These are phyloP conservation scores for Termitomyces sp. DNA, from an alignment of 768 basidiomycete genomes.

Conservation along the genomic window DNA sequence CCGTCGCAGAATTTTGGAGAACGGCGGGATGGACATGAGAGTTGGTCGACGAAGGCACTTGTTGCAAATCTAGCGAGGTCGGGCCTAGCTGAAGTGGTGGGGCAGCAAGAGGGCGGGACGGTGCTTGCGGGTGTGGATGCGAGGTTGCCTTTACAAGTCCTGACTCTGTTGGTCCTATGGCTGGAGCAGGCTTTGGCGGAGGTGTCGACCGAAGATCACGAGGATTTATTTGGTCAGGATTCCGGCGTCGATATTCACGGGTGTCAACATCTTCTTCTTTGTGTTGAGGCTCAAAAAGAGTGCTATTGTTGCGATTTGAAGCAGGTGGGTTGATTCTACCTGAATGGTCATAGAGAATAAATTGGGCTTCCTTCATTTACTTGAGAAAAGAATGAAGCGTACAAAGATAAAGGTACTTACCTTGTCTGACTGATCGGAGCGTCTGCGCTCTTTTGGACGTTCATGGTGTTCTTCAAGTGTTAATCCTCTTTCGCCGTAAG, in stretches of 20 bases:
- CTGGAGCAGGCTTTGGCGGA: not conserved
- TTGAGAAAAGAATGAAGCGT: not conserved
- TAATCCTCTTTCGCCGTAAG: not conserved
- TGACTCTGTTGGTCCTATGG: not conserved
- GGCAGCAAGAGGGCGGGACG: not conserved
- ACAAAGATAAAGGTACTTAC: not conserved
- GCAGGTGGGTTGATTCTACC: not conserved
- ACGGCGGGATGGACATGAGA: constrained; percentile 5
- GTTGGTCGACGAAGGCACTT: not conserved
- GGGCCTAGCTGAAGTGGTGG: not conserved
- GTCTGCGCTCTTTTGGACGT: not conserved
- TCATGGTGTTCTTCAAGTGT: not conserved
- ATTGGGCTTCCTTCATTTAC: not conserved
- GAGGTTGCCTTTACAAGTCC: not conserved
- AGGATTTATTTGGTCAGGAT: not conserved
- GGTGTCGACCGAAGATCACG: not conserved
- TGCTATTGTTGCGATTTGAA: not conserved
- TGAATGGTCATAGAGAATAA: not conserved
- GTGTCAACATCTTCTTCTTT: too few species aligned
- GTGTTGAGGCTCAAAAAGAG: too few species aligned
- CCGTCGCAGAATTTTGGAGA: constrained; percentile 4
- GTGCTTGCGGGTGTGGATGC: not conserved
- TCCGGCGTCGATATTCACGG: not conserved
- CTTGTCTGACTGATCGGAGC: not conserved
- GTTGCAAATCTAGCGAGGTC: not conserved